A percentile compares a stretch with the other conserved stretches of the same genome.
phyloP scores from a whole-genome alignment of 139 green algal genomes.

The Tetradesmus lagerheimii region DNA sequence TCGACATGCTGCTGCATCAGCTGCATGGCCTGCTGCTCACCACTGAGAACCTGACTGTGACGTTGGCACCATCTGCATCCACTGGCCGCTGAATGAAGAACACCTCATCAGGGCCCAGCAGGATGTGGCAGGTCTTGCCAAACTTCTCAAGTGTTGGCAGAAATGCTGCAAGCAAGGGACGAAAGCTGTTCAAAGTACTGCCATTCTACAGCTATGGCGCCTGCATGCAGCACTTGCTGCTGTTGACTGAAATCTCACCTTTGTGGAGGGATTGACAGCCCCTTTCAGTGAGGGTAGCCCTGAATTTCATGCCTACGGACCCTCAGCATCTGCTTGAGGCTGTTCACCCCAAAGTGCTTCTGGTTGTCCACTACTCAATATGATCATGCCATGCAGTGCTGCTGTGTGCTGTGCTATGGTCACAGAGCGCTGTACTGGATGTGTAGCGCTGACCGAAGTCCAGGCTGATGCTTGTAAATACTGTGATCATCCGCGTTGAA shows the following conservation, averaged over 20 bases:
- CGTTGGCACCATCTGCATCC: constrained; percentile 78
- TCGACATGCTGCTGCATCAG: neutral
- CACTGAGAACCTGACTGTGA: constrained; percentile 66
- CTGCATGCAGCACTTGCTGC: neutral
- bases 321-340: neutral
- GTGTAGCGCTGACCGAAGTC: neutral
- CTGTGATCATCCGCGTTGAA: too few relatives aligned
- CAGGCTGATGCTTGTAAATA: too few relatives aligned
- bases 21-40: constrained; percentile 40
- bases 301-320: constrained; percentile 74
- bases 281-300: constrained; percentile 66
- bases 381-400: neutral
- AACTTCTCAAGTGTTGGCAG: constrained; percentile 86
- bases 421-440: neutral
- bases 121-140: constrained; percentile 80
- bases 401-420: neutral
- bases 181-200: neutral
- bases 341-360: too few relatives aligned
- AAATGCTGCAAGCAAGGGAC: constrained; percentile 62
- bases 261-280: constrained; percentile 68
- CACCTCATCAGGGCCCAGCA: constrained; percentile 72
- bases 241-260: constrained; percentile 16
- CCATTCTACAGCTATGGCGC: neutral
- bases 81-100: constrained; percentile 74
- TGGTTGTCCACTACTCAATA: too few relatives aligned